A percentile compares a stretch with the other conserved stretches of the same genome.
Conservation (phyloP, 805 yeast genomes). For the Ogataea allantospora region DNA sequence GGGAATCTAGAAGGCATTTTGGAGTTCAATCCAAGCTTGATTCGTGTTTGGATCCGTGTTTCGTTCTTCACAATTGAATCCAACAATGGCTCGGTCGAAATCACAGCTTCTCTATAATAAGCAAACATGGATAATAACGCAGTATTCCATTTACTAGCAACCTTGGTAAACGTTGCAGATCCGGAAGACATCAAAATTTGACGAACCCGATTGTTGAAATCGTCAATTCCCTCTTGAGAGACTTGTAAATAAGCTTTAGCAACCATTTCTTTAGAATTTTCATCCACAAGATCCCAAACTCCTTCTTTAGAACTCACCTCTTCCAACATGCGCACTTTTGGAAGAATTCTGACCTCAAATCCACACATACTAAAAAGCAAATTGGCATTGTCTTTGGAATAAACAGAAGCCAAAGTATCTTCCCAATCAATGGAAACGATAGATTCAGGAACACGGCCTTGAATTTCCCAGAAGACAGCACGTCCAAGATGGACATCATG, state of each 20-base stretch:
- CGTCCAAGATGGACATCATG: slow-evolving; percentile 90
- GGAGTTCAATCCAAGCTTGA: slow-evolving; percentile 91
- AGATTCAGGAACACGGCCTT: slow-evolving; percentile 74
- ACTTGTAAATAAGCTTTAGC: slow-evolving; percentile 88
- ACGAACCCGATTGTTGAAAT: slow-evolving; percentile 78
- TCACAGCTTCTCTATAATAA: slow-evolving; percentile 90
- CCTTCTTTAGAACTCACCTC: slow-evolving; percentile 66
- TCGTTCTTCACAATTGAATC: slow-evolving; percentile 88
- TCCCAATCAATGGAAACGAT: slow-evolving; percentile 76
- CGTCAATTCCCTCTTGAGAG: slow-evolving; percentile 72
- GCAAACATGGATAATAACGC: slow-evolving; percentile 82
- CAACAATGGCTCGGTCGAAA: slow-evolving; percentile 72
- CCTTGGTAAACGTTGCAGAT: slow-evolving; percentile 89
- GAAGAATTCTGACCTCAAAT: slow-evolving; percentile 86
- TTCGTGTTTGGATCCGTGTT: slow-evolving; percentile 89
- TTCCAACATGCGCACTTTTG: slow-evolving; percentile 60
- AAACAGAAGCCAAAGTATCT: slow-evolving; percentile 79
- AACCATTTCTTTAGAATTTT: slow-evolving; percentile 73
- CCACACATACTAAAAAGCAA: slow-evolving; percentile 90
- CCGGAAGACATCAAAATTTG: slow-evolving; percentile 95
- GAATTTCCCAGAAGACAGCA: slow-evolving; percentile 89
- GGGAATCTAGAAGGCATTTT: slow-evolving; percentile 99
- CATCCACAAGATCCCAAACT: slow-evolving; percentile 83
- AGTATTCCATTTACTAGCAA: slow-evolving; percentile 95
- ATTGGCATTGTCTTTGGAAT: slow-evolving; percentile 88